These are phyloP conservation scores for Leptosphaerulina australis DNA, from an alignment of 2,329 filamentous ascomycete species.

Conservation along the genomic window DNA sequence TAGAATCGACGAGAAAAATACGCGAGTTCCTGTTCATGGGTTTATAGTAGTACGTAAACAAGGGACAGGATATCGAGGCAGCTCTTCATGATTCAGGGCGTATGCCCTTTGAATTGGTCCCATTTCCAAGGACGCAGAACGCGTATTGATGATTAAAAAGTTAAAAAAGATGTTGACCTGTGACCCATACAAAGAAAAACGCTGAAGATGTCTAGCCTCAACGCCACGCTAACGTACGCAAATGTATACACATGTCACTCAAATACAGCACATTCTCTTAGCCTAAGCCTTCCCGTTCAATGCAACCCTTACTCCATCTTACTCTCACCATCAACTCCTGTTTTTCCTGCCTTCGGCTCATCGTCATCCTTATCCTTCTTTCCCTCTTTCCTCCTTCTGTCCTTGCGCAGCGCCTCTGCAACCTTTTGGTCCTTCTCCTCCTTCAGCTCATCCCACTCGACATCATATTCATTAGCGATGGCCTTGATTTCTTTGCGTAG, in stretches of 20 bases:
- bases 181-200: conserved; percentile 1
- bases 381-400: conserved; percentile 49
- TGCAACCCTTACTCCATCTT: not conserved
- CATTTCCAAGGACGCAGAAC: too few species aligned
- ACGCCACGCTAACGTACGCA: conserved; percentile 16
- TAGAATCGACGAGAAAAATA: too few species aligned
- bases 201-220: conserved; percentile 5
- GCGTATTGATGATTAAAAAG: too few species aligned
- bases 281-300: not conserved
- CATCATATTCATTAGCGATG: conserved; percentile 85
- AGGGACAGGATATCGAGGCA: too few species aligned
- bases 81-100: too few species aligned
- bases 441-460: conserved; percentile 80
- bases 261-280: not conserved
- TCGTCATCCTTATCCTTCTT: conserved; percentile 46
- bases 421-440: conserved; percentile 72
- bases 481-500: conserved; percentile 78
- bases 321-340: not conserved
- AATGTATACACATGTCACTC: not conserved
- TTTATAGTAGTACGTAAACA: too few species aligned
- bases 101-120: too few species aligned
- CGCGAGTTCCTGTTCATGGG: too few species aligned
- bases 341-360: conserved; percentile 19
- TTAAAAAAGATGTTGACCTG: too few species aligned
- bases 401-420: conserved; percentile 58